phyloP scores from a whole-genome alignment of 495 filamentous ascomycete species.

The Penicillium lagena region DNA sequence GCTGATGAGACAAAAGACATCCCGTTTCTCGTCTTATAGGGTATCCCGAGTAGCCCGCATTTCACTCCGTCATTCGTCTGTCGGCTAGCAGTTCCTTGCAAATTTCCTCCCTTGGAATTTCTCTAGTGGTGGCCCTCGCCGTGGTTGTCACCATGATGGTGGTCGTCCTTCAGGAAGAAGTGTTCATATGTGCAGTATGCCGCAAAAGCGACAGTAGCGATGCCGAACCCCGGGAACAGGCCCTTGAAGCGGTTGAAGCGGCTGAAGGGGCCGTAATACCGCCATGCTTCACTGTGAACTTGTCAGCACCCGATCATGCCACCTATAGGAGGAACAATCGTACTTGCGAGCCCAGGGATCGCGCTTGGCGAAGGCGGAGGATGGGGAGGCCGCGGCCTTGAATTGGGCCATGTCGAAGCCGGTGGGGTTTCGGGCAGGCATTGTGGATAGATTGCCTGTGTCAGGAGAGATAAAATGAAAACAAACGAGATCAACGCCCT shows the following conservation, averaged over 20 bases:
- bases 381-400: slow-evolving; percentile 56
- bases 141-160: slow-evolving; percentile 49
- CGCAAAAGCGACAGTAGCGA: slow-evolving; percentile 83
- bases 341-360: slow-evolving; percentile 88
- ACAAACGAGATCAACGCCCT: no score
- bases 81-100: slow-evolving; percentile 4
- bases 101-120: neutral
- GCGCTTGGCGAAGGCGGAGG: slow-evolving; percentile 49
- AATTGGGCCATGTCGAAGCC: slow-evolving; percentile 77
- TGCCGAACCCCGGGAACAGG: slow-evolving; percentile 83
- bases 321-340: slow-evolving; percentile 3
- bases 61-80: slow-evolving; percentile 12
- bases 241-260: slow-evolving; percentile 81
- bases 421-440: slow-evolving; percentile 64
- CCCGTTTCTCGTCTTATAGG: slow-evolving; percentile 11
- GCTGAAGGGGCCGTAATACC: slow-evolving; percentile 84
- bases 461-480: no score
- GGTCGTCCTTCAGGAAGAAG: slow-evolving; percentile 73
- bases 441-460: slow-evolving; percentile 16
- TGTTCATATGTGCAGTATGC: slow-evolving; percentile 85
- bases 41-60: slow-evolving; percentile 15
- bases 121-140: slow-evolving; percentile 41
- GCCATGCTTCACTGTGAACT: slow-evolving; percentile 75
- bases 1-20: no score
- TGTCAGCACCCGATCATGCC: slow-evolving; percentile 11